phyloP scores from a whole-genome alignment of 345 rosid species.

The Xanthoceras sorbifolium region DNA sequence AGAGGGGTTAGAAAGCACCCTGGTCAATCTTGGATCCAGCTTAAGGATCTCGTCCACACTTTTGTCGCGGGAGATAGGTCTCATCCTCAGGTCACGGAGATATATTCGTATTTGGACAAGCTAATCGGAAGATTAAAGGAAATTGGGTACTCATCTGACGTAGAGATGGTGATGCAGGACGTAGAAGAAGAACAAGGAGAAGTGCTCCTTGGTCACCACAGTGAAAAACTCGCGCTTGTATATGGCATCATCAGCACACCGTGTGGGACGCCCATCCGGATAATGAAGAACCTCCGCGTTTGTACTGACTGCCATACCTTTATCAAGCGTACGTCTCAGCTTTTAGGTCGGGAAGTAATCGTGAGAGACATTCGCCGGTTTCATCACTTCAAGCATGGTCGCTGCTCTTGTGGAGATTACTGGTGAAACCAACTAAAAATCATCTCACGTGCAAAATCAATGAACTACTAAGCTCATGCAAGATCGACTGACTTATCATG shows the following conservation, averaged over 20 bases:
- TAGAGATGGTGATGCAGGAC: constrained; percentile 38
- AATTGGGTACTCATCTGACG: constrained; percentile 36
- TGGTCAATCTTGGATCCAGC: constrained; percentile 59
- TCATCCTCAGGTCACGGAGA: constrained; percentile 28
- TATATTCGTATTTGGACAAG: constrained; percentile 36
- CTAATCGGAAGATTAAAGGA: constrained; percentile 37
- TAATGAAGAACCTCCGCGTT: constrained; percentile 44
- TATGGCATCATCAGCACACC: constrained; percentile 37
- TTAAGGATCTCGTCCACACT: constrained; percentile 36
- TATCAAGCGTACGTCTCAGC: constrained; percentile 39
- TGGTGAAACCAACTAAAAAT: constrained; percentile 35
- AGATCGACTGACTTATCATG: background rate
- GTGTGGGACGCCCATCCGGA: constrained; percentile 29
- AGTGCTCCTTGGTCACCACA: constrained; percentile 40
- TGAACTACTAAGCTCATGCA: background rate
- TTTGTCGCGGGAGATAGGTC: constrained; percentile 44
- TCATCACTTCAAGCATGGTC: constrained; percentile 43
- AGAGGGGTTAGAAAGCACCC: constrained; percentile 44
- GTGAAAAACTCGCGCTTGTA: constrained; percentile 45
- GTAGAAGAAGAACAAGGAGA: constrained; percentile 47
- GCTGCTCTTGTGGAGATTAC: constrained; percentile 48
- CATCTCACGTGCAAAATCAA: background rate
- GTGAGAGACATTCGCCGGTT: constrained; percentile 43
- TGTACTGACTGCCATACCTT: constrained; percentile 48
- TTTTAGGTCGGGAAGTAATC: constrained; percentile 36